Conservation (phyloP, 2,329 filamentous ascomycete species). For the Graphium sp. region DNA sequence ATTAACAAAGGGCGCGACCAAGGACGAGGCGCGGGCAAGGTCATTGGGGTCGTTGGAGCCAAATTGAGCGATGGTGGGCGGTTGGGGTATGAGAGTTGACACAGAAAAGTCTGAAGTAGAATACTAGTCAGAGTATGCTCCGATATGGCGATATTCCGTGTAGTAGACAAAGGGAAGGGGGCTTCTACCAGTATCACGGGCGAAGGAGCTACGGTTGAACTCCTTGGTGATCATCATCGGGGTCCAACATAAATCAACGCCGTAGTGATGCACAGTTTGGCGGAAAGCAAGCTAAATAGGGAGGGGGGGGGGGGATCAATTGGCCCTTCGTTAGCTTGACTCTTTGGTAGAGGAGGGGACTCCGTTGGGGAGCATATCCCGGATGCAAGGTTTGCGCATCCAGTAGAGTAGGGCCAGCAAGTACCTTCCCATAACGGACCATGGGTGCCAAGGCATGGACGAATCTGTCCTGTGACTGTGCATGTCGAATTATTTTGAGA, state of each 20-base stretch:
- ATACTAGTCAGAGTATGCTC: not conserved
- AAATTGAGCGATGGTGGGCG: conserved; percentile 51
- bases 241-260: conserved; percentile 51
- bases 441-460: conserved; percentile 48
- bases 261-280: conserved; percentile 47
- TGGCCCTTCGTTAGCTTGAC: not conserved
- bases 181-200: conserved; percentile 38
- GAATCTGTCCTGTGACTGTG: conserved; percentile 31
- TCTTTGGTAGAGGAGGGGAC: not conserved
- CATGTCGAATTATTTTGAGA: conserved; percentile 41
- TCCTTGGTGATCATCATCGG: conserved; percentile 58
- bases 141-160: not conserved
- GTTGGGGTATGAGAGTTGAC: conserved; percentile 30
- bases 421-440: conserved; percentile 46
- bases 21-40: conserved; percentile 41
- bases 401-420: conserved; percentile 1
- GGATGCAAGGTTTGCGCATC: not conserved
- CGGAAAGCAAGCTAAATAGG: conserved; percentile 45
- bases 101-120: conserved; percentile 40
- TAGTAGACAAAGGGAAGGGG: not conserved
- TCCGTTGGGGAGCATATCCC: not conserved
- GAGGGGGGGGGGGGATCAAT: no score
- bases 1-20: conserved; percentile 43
- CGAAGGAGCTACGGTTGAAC: conserved; percentile 43
- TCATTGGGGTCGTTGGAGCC: conserved; percentile 45